Percentiles rank a stretch among this genome's conserved stretches.
Evolutionary conservation across 352 stramenopile genomes (phyloP).

Genomic region (Globisporangium abappressorium): DNA sequence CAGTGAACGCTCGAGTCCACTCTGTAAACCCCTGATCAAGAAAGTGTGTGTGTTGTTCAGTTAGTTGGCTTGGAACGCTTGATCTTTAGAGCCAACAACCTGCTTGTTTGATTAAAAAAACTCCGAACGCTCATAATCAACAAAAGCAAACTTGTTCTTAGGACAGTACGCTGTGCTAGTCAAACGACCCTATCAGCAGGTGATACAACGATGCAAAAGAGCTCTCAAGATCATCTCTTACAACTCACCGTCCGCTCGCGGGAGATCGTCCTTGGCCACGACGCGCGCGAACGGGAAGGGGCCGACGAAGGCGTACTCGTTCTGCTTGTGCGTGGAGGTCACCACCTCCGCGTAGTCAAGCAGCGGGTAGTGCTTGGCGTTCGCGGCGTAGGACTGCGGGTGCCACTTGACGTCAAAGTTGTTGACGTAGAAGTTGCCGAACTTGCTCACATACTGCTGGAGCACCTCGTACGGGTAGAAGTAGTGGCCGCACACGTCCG

Average conservation of each 20-base stretch:
- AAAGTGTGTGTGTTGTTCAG: no score
- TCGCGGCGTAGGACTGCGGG: conserved; percentile 59
- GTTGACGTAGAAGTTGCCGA: conserved; percentile 72
- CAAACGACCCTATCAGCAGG: background rate
- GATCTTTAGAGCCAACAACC: no score
- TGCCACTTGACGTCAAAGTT: conserved; percentile 70
- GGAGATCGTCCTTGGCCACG: conserved; percentile 35
- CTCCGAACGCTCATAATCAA: background rate
- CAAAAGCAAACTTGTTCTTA: background rate
- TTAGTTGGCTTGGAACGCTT: no score
- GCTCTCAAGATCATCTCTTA: background rate
- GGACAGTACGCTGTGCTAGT: background rate
- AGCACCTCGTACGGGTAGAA: conserved; percentile 72
- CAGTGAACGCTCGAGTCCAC: no score
- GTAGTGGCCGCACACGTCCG: conserved; percentile 70
- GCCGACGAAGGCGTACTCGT: conserved; percentile 59
- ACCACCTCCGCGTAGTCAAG: conserved; percentile 63
- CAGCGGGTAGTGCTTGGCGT: conserved; percentile 41
- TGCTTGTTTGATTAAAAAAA: no score
- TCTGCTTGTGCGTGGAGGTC: conserved; percentile 61
- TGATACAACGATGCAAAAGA: background rate
- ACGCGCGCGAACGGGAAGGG: conserved; percentile 67
- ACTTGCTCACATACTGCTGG: conserved; percentile 49
- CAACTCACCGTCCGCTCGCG: conserved; percentile 1
- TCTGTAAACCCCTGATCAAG: no score